These are phyloP conservation scores for Trypanosoma theileri DNA, from an alignment of 208 protist genomes.

Conservation along the genomic window DNA sequence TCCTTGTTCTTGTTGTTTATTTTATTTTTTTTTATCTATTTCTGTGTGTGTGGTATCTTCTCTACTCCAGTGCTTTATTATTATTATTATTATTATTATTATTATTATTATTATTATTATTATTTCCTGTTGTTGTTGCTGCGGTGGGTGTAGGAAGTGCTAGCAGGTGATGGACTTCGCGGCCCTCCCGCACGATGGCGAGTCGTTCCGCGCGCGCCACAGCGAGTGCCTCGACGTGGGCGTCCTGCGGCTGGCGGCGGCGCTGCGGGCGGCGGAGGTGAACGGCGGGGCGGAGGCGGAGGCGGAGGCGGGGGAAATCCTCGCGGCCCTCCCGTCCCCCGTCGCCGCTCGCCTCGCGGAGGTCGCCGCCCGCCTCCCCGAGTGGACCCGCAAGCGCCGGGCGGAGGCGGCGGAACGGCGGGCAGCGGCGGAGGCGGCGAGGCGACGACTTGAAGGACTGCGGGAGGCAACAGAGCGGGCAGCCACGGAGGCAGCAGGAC, in stretches of 20 bases:
- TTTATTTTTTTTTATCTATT: no score
- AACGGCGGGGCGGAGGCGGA: constrained; percentile 11
- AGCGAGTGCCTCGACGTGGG: constrained; percentile 70
- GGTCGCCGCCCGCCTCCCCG: constrained; percentile 36
- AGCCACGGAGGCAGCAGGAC: constrained; percentile 32
- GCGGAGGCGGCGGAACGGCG: constrained; percentile 1
- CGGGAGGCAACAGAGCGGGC: constrained; percentile 42
- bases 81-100: no score
- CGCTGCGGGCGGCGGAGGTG: constrained; percentile 18
- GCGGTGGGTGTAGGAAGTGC: constrained; percentile 1
- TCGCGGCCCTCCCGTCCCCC: constrained; percentile 11
- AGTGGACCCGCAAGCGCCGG: not conserved
- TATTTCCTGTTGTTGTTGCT: constrained; percentile 3
- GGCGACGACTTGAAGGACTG: constrained; percentile 31
- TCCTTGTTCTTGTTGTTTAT: no score
- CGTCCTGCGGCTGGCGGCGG: constrained; percentile 25
- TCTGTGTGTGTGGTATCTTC: no score
- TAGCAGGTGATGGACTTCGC: constrained; percentile 27
- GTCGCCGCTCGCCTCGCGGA: not conserved
- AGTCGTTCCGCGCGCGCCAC: constrained; percentile 58
- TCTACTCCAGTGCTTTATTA: no score
- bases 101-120: not conserved
- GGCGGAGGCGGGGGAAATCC: constrained; percentile 1
- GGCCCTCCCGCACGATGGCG: constrained; percentile 35
- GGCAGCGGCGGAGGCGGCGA: not conserved